Evolutionary conservation across 495 filamentous ascomycete species (phyloP), one percentile per base, ranked within the genome.

Genomic region (Penicillium waksmanii): DNA sequence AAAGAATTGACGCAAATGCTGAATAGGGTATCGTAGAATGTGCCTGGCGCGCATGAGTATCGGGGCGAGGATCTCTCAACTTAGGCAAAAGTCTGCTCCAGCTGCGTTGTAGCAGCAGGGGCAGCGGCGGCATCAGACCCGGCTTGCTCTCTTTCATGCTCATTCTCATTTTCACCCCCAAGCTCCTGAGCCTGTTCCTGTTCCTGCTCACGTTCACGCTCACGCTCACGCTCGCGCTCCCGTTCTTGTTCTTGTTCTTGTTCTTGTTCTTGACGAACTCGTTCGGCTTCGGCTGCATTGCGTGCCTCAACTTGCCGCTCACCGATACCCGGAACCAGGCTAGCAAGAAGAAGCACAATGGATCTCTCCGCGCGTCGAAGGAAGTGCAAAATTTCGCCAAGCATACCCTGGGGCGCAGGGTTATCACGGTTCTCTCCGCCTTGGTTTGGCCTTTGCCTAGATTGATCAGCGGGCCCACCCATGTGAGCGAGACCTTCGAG

Each of bases 311-410:
- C 91, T 66, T 95, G 89, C 46, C 91, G 75, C 71, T 96, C 93
- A 1, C 92, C 91, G 13, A 96, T 80, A 8, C 93, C 93, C 0
- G 93, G 93, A 31, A 91, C 85, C 53, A 97, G 76, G 73, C 90
- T 95, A 6, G 92, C 91, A 36, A 96, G 71, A 65, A 97, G 94
- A 33, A 97, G 76, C 13, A 92, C 84, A n/a, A 89, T 69, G 13
- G 89, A 88, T 52, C 92, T 83, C 69, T 96, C 93, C 12, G 84
- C 70, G 13, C 86, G 77, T 61, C 90, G 77, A 12, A 89, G 65
- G 33, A 81, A 80, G 42, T 87, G 76, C 62, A 66, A 64, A 17
- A 74, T 11, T 33, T 56, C 66, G 7, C 17, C 53, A 40, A 15
- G 56, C 21, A 27, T n/a, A 34, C 13, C 27, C 18, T 18, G 27